Base-by-base conservation (phyloP, 1,284 basidiomycete species). In the Trichosporon ovoides region DNA sequence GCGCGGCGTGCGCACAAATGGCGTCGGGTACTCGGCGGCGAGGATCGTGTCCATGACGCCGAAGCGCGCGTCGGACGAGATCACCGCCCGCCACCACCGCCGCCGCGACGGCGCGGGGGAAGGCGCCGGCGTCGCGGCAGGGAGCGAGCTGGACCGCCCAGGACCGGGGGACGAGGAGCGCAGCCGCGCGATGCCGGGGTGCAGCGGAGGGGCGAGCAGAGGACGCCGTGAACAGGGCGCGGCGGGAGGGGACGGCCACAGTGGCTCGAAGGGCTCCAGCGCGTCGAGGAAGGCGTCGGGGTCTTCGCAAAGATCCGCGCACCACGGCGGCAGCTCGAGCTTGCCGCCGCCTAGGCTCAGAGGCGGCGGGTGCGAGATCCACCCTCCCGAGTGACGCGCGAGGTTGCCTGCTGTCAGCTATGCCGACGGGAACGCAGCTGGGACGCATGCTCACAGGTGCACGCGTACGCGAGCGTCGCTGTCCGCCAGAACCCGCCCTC, bases 381-480 rank as follows among this genome's bases (percentile, higher is more conserved):
- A 53, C 7, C 38, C 53, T 2, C 24, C 20, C 5, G 34, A 33
- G n/a, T 48, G 46, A 2, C 4, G 31, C 4, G 53, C 38, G 5
- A 61, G 50, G 40, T 55, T 55, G 49, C 59, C 59, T 60, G 20
- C 2, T 9, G 55, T 53, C 48, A 57, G 55, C 51, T 28, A 5
- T 7, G 14, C 1, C 7, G 31, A 19, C 22, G 24, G n/a, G n/a
- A n/a, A n/a, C n/a, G n/a, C n/a, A n/a, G n/a, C n/a, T n/a, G n/a
- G n/a, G n/a, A n/a, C n/a, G n/a, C n/a, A n/a, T 24, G 22, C 53
- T 63, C 48, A 72, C 71, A 70, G 18, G 61, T 38, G 38, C 69
- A 71, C 34, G 67, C 64, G 37, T 63, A 66, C 3, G 46, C 10
- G 35, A 71, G 24, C 6, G 57, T 59, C 6, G 69, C 69, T 10